Conservation (phyloP, 768 basidiomycete genomes). For the Leccinum subtestaceum region DNA sequence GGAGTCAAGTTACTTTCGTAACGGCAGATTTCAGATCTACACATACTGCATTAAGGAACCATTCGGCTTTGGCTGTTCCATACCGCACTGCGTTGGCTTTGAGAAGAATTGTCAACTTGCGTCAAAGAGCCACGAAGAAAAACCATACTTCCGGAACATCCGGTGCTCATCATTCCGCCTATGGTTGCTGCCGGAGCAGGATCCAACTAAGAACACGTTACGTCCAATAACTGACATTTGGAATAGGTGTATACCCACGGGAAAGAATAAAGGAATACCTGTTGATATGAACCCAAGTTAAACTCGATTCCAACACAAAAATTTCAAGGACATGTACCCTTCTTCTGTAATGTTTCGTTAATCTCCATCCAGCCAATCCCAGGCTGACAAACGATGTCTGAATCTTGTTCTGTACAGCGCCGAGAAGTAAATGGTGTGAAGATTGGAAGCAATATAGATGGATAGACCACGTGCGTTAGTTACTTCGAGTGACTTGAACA, state of each 20-base stretch:
- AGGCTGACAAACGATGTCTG: slow-evolving; percentile 72
- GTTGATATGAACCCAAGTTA: background rate
- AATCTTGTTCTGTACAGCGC: slow-evolving; percentile 51
- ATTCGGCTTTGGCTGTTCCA: slow-evolving; percentile 86
- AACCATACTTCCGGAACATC: slow-evolving; percentile 76
- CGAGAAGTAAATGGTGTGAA: background rate
- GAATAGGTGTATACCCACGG: slow-evolving; percentile 41
- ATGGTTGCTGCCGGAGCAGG: slow-evolving; percentile 79
- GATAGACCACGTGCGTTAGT: background rate
- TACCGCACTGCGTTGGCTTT: slow-evolving; percentile 80
- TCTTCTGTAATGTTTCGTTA: slow-evolving; percentile 61
- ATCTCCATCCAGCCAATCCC: slow-evolving; percentile 71
- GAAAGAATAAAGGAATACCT: slow-evolving; percentile 83
- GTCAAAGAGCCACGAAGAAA: background rate
- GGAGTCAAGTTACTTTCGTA: background rate
- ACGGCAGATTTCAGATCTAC: background rate
- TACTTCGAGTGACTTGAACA: background rate
- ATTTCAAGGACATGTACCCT: slow-evolving; percentile 38
- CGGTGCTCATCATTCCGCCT: slow-evolving; percentile 84
- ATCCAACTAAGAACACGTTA: slow-evolving; percentile 49
- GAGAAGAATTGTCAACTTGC: slow-evolving; percentile 16
- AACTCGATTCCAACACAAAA: background rate
- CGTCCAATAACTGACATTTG: background rate
- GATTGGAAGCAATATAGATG: background rate
- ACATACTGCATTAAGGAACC: slow-evolving; percentile 82